A percentile compares a stretch with the other conserved stretches of the same genome.
Conservation (phyloP, 1,284 basidiomycete species). For the Trichosporon coremiiforme region DNA sequence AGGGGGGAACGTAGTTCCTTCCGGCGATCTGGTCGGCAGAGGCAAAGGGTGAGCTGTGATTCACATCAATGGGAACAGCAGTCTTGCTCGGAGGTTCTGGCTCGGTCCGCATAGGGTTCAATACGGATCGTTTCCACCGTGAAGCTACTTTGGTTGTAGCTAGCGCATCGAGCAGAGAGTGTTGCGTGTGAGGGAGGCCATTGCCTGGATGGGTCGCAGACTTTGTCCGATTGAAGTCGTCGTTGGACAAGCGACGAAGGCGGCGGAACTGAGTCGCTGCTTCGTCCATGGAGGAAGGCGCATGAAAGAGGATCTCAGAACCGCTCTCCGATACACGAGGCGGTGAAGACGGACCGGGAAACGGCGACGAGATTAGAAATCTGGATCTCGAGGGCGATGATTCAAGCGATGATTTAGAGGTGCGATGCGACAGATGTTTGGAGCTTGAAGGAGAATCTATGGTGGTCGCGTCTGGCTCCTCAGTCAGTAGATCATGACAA, state of each 20-base stretch:
- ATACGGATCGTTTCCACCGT: conserved; percentile 31
- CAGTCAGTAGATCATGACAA: conserved; percentile 19
- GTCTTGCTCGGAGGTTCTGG: conserved; percentile 36
- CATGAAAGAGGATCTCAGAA: conserved; percentile 45
- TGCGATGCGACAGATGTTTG: neutral
- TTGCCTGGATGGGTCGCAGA: neutral
- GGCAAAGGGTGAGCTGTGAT: conserved; percentile 51
- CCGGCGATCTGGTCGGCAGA: conserved; percentile 37
- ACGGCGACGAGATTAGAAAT: conserved; percentile 22
- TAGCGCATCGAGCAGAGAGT: conserved; percentile 20
- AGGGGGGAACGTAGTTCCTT: conserved; percentile 63
- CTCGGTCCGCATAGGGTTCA: conserved; percentile 15
- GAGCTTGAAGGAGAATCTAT: neutral
- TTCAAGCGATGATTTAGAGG: conserved; percentile 8
- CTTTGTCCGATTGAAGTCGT: conserved; percentile 10
- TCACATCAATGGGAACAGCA: conserved; percentile 48
- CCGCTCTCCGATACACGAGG: conserved; percentile 41
- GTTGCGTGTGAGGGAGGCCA: conserved; percentile 25
- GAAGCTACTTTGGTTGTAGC: conserved; percentile 26
- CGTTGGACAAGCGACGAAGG: conserved; percentile 26
- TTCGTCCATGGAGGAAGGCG: conserved; percentile 27
- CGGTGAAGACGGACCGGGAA: conserved; percentile 45
- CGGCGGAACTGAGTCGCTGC: conserved; percentile 28
- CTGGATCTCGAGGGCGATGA: conserved; percentile 22
- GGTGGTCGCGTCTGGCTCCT: conserved; percentile 20